phyloP scores from a whole-genome alignment of 768 basidiomycete species.

The Stropharia rugosoannulata region DNA sequence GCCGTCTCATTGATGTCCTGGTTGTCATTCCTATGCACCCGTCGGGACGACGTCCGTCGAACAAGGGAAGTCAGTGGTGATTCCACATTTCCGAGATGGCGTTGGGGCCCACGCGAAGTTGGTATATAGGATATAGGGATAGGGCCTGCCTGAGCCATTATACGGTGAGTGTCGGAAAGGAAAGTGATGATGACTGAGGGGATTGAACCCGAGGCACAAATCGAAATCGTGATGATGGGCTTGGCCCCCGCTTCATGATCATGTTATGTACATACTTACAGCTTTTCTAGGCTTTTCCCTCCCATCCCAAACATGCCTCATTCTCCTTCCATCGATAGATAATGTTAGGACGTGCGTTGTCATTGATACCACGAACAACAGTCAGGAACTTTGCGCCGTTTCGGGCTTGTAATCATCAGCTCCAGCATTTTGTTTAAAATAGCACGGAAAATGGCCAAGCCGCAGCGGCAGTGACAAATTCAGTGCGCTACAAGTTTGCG shows the following conservation, averaged over 20 bases:
- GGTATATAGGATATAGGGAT: slow-evolving; percentile 4
- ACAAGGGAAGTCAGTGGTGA: slow-evolving; percentile 64
- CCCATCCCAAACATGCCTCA: too few species aligned
- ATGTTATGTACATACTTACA: not conserved
- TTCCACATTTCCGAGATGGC: slow-evolving; percentile 15
- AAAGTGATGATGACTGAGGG: not conserved
- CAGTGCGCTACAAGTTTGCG: too few species aligned
- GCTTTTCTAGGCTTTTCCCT: not conserved
- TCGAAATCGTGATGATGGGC: too few species aligned
- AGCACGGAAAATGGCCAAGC: too few species aligned
- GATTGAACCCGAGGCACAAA: too few species aligned
- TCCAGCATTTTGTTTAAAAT: too few species aligned
- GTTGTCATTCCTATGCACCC: slow-evolving; percentile 14
- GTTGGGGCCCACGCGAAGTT: slow-evolving; percentile 5
- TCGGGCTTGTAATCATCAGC: too few species aligned
- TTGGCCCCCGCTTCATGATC: not conserved
- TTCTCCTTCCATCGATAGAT: too few species aligned
- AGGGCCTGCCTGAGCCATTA: slow-evolving; percentile 6
- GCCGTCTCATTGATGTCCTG: not conserved
- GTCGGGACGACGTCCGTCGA: slow-evolving; percentile 50
- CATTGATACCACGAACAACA: too few species aligned
- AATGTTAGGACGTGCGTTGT: too few species aligned
- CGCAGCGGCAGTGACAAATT: too few species aligned
- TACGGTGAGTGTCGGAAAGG: not conserved
- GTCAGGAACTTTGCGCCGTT: too few species aligned